These are phyloP conservation scores for Heterobasidion irregulare DNA, from an alignment of 1,284 basidiomycete genomes.

Conservation along the genomic window DNA sequence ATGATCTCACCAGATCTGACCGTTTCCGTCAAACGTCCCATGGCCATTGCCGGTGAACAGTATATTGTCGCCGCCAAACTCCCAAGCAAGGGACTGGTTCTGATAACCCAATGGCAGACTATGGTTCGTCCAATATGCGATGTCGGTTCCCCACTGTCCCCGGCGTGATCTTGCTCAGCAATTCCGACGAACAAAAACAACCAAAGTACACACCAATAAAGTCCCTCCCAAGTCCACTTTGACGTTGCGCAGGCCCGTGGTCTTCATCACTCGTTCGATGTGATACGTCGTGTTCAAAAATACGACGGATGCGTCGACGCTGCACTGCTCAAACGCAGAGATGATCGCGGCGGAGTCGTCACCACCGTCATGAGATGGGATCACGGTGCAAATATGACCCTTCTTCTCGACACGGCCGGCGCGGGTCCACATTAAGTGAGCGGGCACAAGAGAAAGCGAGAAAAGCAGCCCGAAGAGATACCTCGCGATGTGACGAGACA, in stretches of 20 bases:
- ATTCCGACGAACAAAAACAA: background rate
- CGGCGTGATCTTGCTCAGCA: no score
- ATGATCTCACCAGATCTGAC: conserved; percentile 17
- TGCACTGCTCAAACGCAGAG: conserved; percentile 19
- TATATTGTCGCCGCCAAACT: conserved; percentile 20
- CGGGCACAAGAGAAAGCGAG: no score
- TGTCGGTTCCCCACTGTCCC: conserved; percentile 22
- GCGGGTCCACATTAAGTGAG: no score
- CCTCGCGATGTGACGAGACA: no score
- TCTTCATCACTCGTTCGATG: conserved; percentile 22
- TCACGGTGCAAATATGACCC: conserved; percentile 16
- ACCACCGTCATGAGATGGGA: conserved; percentile 17
- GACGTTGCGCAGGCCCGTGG: conserved; percentile 21
- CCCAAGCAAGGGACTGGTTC: conserved; percentile 23
- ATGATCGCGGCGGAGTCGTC: conserved; percentile 23
- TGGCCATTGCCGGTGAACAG: conserved; percentile 20
- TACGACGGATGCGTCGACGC: conserved; percentile 7
- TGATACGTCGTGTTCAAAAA: conserved; percentile 14
- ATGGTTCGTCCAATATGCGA: conserved; percentile 22
- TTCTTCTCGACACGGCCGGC: conserved; percentile 2
- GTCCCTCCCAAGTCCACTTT: conserved; percentile 20
- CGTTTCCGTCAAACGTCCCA: conserved; percentile 26
- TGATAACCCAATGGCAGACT: conserved; percentile 20
- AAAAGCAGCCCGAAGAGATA: no score
- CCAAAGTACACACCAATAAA: conserved; percentile 16